Evolutionary conservation across 352 stramenopile genomes (phyloP), one percentile per base, ranked within the genome.

Genomic region (Phytophthora aleatoria): DNA sequence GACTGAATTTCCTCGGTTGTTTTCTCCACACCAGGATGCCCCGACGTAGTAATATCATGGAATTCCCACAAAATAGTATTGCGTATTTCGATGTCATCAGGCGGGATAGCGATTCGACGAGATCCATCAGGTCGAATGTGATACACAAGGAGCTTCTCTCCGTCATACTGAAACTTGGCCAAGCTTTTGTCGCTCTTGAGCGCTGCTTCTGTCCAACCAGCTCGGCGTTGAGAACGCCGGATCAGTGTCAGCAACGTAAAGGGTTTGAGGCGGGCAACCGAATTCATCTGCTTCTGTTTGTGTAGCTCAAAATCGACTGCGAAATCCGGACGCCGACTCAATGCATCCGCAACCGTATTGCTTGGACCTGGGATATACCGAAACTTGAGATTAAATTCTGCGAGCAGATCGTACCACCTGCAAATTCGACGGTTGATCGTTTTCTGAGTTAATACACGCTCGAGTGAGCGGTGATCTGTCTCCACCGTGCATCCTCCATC

Each of bases 401-500:
- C 15, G 16, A 43, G 16, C 15, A 43, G 31, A 8, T 45, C 31
- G 12, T 55, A 55, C 49, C 31, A 45, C 3, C 36, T 24, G 26
- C 36, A 57, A 36, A 48, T 47, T 3, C 50, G 36, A 10, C 36
- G 36, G 48, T 57, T 48, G 3, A 38, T 50, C 5, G 20, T 49
- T 7, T 50, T 50, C 26, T 50, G 44, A 5, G 44, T 50, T 3
- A 50, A 12, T 13, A 45, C 49, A 16, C 13, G 28, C 39, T 57
- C 26, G 6, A 57, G 16, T 13, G 36, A 57, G 4, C 9, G 36
- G 5, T 48, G 24, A 36, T 56, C 49, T 13, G 50, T 57, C 15
- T 48, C 50, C 2, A 57, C 50, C 8, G 36, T 38, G 9, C 36
- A 45, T 16, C 36, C 50, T 39, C 50, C 50, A 33, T 41, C 36